These are phyloP conservation scores for Ramaria rubella DNA, from an alignment of 768 basidiomycete genomes.

Conservation along the genomic window DNA sequence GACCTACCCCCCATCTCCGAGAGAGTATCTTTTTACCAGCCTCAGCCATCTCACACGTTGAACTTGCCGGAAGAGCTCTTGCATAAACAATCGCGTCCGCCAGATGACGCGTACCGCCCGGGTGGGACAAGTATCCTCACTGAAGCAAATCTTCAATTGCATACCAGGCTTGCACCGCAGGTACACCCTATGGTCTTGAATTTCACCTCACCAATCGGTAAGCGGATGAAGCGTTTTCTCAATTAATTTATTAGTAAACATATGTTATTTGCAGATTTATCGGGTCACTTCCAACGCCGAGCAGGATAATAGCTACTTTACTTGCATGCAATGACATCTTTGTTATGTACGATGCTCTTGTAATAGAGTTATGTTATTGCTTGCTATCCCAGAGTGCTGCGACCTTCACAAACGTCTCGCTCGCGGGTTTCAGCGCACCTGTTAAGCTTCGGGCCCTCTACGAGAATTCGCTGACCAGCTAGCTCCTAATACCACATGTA, in stretches of 20 bases:
- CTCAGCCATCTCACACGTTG: background rate
- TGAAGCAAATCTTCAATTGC: background rate
- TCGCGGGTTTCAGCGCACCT: too few species aligned
- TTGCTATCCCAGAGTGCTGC: too few species aligned
- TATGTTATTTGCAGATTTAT: background rate
- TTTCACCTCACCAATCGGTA: slow-evolving; percentile 8
- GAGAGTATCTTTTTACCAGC: background rate
- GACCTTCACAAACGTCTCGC: too few species aligned
- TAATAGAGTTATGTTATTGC: background rate
- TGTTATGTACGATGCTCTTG: background rate
- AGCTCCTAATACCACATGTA: too few species aligned
- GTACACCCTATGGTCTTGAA: slow-evolving; percentile 4
- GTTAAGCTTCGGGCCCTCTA: too few species aligned
- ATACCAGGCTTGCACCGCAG: background rate
- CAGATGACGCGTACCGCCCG: background rate
- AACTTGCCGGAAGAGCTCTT: background rate
- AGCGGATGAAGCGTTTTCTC: background rate
- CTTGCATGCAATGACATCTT: background rate
- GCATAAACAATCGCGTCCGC: background rate
- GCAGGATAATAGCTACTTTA: background rate
- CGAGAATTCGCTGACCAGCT: too few species aligned
- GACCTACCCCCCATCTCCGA: background rate
- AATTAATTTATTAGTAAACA: background rate
- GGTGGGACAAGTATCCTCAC: background rate
- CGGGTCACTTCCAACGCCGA: background rate